Conservation (phyloP, 177 flowering plant species). For the Tripterygium wilfordii region DNA sequence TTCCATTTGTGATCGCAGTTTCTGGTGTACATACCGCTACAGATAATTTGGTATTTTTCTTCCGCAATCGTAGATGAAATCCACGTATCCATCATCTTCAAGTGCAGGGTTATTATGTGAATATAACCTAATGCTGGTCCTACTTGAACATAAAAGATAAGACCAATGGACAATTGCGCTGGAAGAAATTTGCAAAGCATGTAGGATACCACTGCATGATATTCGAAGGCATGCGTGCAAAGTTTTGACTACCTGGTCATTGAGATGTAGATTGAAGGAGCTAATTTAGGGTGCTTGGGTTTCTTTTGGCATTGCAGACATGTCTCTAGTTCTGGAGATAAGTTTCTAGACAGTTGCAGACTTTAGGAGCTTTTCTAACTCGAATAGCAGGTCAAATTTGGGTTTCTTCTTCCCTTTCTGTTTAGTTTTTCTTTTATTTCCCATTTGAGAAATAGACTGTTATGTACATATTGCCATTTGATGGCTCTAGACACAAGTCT, state of each 20-base stretch:
- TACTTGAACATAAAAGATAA: not conserved
- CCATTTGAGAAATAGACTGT: no score
- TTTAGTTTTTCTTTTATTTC: no score
- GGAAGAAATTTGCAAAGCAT: slow-evolving; percentile 6
- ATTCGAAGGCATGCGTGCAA: slow-evolving; percentile 26
- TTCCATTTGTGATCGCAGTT: slow-evolving; percentile 9
- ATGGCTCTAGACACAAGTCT: no score
- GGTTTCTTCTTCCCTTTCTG: no score
- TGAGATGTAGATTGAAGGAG: slow-evolving; percentile 9
- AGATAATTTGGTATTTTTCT: no score
- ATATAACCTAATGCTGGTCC: no score
- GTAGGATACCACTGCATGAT: slow-evolving; percentile 11
- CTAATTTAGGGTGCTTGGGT: slow-evolving; percentile 11
- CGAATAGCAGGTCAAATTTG: no score
- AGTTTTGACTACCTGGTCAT: slow-evolving; percentile 18
- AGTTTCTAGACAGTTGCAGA: slow-evolving; percentile 15
- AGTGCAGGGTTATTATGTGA: no score
- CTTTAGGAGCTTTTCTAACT: slow-evolving; percentile 14
- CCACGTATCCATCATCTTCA: no score
- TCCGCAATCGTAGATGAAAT: no score
- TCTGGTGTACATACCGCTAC: slow-evolving; percentile 23
- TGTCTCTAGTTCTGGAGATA: not conserved
- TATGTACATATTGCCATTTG: no score
- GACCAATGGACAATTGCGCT: not conserved
- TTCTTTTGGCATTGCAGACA: no score